Base-by-base conservation (phyloP, 805 yeast genomes). In the Starmerella stigmatis region DNA sequence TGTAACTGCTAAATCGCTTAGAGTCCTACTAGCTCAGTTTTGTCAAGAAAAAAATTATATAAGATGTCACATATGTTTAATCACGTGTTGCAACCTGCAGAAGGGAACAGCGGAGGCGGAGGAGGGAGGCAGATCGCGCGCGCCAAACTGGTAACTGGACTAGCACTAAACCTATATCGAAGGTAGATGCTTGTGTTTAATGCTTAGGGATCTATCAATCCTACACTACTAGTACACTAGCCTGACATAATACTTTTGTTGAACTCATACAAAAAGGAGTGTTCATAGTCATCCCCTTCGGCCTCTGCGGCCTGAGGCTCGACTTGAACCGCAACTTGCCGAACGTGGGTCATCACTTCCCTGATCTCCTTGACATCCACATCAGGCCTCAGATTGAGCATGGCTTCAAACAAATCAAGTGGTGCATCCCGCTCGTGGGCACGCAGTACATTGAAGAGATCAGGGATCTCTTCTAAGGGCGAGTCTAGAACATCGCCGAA, bases 371-470 rank as follows among this genome's bases (percentile, higher is more conserved):
- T 55, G 39, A 48, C 43, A 43, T 67, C 70, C 19, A 65, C 50
- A 34, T 64, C 69, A 35, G 59, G 61, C 26, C 72, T 56, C 8
- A 65, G 58, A 52, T 69, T 67, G 43, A 86, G 68, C 33, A 86
- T 72, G 12, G 78, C 78, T 36, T 73, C 74, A 34, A 88, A 70
- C 56, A 86, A 74, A 41, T 75, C 79, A 7, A 79, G 64, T 0
- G 94, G 86, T 47, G 88, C 78, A 60, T 85, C 86, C 65, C 85
- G 79, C 66, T 79, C 86, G 32, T 72, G 73, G 11, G 68, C 67
- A 43, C 86, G 65, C 30, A 82, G 73, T 35, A 72, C 75, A 56
- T 69, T 69, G 78, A 86, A 82, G 45, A 74, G 69, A 22, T 60
- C 67, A n/a, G 72, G 56, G 21, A 78, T 65, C 26, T 71, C 74